Evolutionary conservation across 768 basidiomycete genomes (phyloP), one percentile per base, ranked within the genome.

Genomic region (Lyophyllum atratum): DNA sequence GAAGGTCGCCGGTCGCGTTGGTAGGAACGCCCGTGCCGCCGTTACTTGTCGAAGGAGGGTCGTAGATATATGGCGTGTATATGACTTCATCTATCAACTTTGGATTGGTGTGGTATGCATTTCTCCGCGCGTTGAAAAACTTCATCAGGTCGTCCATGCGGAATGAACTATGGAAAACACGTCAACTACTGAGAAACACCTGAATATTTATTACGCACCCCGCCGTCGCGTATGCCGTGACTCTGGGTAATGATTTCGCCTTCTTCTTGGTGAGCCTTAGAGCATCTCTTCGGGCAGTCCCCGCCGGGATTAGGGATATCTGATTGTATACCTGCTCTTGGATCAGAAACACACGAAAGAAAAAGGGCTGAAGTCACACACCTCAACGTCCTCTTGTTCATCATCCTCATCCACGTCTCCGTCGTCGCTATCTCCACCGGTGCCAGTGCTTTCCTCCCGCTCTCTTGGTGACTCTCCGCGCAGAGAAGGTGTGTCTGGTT

Each of bases 171-270:
- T 28, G 50, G 25, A 14, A 31, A 44, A 40, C 37, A 40, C 42
- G 54, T 37, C 51, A 40, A 43, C 15, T 21, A 31, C 34, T 50
- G 17, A 10, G 26, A n/a, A 34, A 25, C 45, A 26, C 45, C 34
- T 12, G 19, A 37, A 25, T 19, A 47, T 40, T 28, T 37, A 21
- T 29, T 22, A 74, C 79, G 63, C 71, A 95, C 95, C 83, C 87
- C 29, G 95, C 92, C 15, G 94, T 97, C 43, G 95, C 93, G 72
- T 96, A 97, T 4, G 95, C 95, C 2, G 95, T 97, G n/a, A 95
- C 95, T 64, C 95, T 77, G 29, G 95, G 95, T 12, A 97, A 71
- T 12, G 85, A 86, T 69, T 95, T 95, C 2, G 94, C 93, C 70
- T 95, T 96, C 76, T 92, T 95, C 76, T 97, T 96, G 2, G 95